These are phyloP conservation scores for Pseudognaphalium luteoalbum DNA, from an alignment of 129 eudicot genomes.

Conservation along the genomic window DNA sequence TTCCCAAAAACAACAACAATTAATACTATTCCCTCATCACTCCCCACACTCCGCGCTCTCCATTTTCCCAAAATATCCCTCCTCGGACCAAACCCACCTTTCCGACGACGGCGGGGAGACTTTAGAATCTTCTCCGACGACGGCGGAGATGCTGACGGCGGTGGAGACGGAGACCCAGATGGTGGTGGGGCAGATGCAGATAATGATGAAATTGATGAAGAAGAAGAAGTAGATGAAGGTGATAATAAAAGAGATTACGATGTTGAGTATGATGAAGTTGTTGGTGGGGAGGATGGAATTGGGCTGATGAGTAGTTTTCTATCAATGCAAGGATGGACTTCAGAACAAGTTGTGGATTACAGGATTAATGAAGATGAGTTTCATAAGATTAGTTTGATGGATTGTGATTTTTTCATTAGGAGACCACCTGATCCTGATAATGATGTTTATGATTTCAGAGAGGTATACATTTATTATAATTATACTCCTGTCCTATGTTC, in stretches of 20 bases:
- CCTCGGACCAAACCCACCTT: slow-evolving; percentile 13
- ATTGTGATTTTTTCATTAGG: slow-evolving; percentile 91
- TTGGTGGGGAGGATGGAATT: slow-evolving; percentile 51
- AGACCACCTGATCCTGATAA: slow-evolving; percentile 93
- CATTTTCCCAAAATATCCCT: slow-evolving; percentile 19
- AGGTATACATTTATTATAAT: slow-evolving; percentile 40
- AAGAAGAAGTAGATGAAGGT: slow-evolving; percentile 79
- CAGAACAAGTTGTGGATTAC: slow-evolving; percentile 77
- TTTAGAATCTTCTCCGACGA: slow-evolving; percentile 67
- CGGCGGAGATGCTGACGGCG: slow-evolving; percentile 52
- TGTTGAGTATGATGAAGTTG: slow-evolving; percentile 59
- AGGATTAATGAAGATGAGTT: slow-evolving; percentile 91
- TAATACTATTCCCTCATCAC: slow-evolving; percentile 30
- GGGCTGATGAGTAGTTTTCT: slow-evolving; percentile 64
- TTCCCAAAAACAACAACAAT: slow-evolving; percentile 25
- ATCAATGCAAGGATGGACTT: slow-evolving; percentile 80
- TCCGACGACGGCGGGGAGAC: slow-evolving; percentile 36
- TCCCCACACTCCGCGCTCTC: slow-evolving; percentile 11
- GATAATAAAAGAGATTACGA: slow-evolving; percentile 87
- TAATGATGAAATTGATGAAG: slow-evolving; percentile 80
- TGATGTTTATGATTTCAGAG: slow-evolving; percentile 89
- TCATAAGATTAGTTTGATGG: slow-evolving; percentile 72
- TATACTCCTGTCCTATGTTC: neutral
- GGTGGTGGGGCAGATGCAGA: slow-evolving; percentile 44
- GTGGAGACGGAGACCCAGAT: slow-evolving; percentile 49